These are phyloP conservation scores for Pleurotus eryngii DNA, from an alignment of 768 basidiomycete genomes.

Conservation along the genomic window DNA sequence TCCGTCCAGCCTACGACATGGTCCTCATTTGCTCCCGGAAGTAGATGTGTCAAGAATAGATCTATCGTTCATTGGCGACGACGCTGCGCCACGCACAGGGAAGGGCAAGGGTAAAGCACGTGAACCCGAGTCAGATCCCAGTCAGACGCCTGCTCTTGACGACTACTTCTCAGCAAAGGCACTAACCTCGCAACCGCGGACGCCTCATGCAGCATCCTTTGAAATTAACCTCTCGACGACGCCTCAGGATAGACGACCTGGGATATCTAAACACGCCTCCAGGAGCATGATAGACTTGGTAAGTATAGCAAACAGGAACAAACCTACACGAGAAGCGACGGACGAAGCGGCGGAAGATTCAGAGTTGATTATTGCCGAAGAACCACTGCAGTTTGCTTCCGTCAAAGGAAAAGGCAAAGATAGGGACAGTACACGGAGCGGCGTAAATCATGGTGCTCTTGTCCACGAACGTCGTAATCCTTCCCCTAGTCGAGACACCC, in stretches of 20 bases:
- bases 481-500: conserved; percentile 29
- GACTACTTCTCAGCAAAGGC: conserved; percentile 13
- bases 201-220: conserved; percentile 8
- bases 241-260: conserved; percentile 27
- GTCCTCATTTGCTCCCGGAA: conserved; percentile 17
- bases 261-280: conserved; percentile 58
- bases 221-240: conserved; percentile 2
- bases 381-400: neutral
- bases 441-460: conserved; percentile 9
- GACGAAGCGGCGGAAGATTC: conserved; percentile 16
- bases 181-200: conserved; percentile 16
- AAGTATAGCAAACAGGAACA: conserved; percentile 27
- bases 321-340: conserved; percentile 20
- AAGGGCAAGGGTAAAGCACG: conserved; percentile 25
- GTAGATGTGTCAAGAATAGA: conserved; percentile 30
- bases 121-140: conserved; percentile 3
- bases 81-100: conserved; percentile 8
- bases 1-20: conserved; percentile 1
- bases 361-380: neutral
- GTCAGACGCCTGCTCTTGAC: neutral
- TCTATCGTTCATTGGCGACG: conserved; percentile 27
- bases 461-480: conserved; percentile 30
- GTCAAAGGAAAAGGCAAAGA: conserved; percentile 6
- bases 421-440: neutral
- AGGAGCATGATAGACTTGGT: conserved; percentile 62